phyloP scores from a whole-genome alignment of 2,329 filamentous ascomycete species.

The Botryotinia convoluta region DNA sequence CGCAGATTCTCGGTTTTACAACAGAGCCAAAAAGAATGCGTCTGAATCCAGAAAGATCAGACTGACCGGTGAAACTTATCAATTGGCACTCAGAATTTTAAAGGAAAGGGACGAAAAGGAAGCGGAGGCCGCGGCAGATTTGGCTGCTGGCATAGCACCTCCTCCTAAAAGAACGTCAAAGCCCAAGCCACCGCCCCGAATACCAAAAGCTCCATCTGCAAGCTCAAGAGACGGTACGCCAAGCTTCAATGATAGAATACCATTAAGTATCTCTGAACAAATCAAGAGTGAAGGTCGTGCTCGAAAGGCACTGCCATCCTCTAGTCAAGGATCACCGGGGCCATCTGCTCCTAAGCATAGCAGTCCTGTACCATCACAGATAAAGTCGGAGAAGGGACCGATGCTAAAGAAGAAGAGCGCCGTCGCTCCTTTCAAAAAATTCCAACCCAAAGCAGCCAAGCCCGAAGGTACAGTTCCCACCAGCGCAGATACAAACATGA shows the following conservation, averaged over 20 bases:
- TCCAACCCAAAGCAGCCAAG: conserved; percentile 25
- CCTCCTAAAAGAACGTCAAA: conserved; percentile 11
- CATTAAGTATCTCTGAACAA: conserved; percentile 36
- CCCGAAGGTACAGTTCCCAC: conserved; percentile 25
- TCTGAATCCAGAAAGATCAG: conserved; percentile 33
- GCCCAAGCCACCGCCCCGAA: conserved; percentile 24
- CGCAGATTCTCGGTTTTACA: conserved; percentile 38
- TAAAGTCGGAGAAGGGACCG: conserved; percentile 24
- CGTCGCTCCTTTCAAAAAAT: conserved; percentile 29
- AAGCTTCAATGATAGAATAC: conserved; percentile 21
- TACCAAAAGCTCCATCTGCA: conserved; percentile 29
- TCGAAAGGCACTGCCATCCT: conserved; percentile 30
- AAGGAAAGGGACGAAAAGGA: conserved; percentile 29
- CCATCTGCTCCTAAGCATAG: conserved; percentile 27
- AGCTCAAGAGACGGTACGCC: conserved; percentile 32
- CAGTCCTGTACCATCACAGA: conserved; percentile 23
- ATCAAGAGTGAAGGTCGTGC: conserved; percentile 36
- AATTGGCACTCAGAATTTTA: conserved; percentile 31
- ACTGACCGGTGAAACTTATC: conserved; percentile 30
- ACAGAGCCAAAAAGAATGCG: conserved; percentile 33
- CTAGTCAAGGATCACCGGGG: conserved; percentile 32
- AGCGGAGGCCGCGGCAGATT: conserved; percentile 26
- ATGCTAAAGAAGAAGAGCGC: conserved; percentile 33
- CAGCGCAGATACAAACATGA: background rate
- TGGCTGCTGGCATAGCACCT: conserved; percentile 14